A percentile compares a stretch with the other conserved stretches of the same genome.
Evolutionary conservation across 2,329 filamentous ascomycete genomes (phyloP).

Genomic region (Aspergillus sp.): DNA sequence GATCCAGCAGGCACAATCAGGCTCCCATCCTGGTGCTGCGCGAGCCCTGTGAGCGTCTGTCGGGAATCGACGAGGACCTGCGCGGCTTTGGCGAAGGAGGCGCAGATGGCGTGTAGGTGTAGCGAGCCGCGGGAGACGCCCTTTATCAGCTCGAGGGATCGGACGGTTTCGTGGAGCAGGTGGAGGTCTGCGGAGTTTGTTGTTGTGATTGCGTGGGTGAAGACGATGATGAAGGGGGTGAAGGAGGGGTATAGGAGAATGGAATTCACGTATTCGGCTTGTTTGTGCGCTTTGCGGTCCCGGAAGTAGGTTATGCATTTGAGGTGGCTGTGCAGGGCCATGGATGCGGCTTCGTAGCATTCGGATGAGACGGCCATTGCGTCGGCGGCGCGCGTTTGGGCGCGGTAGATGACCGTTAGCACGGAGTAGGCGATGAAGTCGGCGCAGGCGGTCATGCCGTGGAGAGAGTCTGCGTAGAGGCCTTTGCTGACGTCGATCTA

Average conservation of each 20-base stretch:
- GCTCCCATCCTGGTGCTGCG: constrained; percentile 24
- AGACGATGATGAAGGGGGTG: constrained; percentile 28
- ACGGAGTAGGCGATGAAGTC: constrained; percentile 27
- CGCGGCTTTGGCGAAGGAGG: constrained; percentile 24
- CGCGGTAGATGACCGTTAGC: constrained; percentile 25
- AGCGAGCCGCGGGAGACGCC: constrained; percentile 20
- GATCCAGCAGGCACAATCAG: constrained; percentile 19
- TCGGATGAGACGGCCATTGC: constrained; percentile 25
- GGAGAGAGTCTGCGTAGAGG: constrained; percentile 24
- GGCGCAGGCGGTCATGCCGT: constrained; percentile 26
- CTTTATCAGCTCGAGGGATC: constrained; percentile 22
- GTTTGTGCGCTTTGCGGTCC: constrained; percentile 24
- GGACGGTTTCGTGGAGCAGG: constrained; percentile 24
- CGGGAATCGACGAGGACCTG: constrained; percentile 23
- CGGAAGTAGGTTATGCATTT: constrained; percentile 27
- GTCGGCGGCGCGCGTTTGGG: constrained; percentile 22
- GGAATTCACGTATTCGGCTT: constrained; percentile 30
- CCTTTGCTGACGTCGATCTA: constrained; percentile 24
- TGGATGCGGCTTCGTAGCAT: constrained; percentile 26
- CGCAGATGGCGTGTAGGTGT: constrained; percentile 22
- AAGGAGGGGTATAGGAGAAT: constrained; percentile 28
- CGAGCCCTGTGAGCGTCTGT: constrained; percentile 23
- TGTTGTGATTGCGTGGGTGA: constrained; percentile 29
- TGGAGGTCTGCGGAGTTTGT: constrained; percentile 19
- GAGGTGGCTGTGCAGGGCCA: constrained; percentile 27